Base-by-base conservation (phyloP, 495 filamentous ascomycete species). In the Penicillium cosmopolitanum region DNA sequence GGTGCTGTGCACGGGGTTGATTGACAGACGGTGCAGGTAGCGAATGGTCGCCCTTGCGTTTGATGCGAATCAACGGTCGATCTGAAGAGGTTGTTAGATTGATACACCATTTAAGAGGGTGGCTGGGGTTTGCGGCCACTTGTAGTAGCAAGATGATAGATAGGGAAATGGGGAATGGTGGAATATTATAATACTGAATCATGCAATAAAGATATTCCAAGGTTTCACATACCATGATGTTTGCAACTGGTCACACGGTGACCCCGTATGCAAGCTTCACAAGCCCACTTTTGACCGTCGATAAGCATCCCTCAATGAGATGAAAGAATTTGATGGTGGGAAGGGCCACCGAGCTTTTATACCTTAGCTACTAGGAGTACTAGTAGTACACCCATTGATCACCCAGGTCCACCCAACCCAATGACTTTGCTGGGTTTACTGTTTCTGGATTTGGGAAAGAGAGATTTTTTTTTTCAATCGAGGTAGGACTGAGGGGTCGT, bases 1-100 rank as follows among this genome's bases (percentile, higher is more conserved):
- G 94, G 92, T 60, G 91, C 90, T 75, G 92, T 92, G 80, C 95
- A 93, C 68, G 95, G 90, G 23, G 88, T 85, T 70, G 92, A 88
- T 66, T 94, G 88, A 77, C 95, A 98, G 74, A 98, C 89, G 60
- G 90, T 85, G 74, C 95, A 98, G 85, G 97, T 94, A 64, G 94
- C 93, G 61, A 98, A 94, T 48, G 95, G 95, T 56, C 95, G 89
- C 67, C 95, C 69, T 98, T 98, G 74, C 96, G 93, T 79, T 95
- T 94, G 81, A 98, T 97, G 74, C 92, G 93, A 66, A 89, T 87
- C 52, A 98, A 84, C 60, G 90, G 90, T 66, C 95, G 90, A 77
- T 98, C 95, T 97, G 9, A 44, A 18, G 21, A 2, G n/a, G 10
- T 61, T 60, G 38, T 51, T 38, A 40, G 31, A 21, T 21, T 11